Base-by-base conservation (phyloP, 495 filamentous ascomycete species). In the Apiosordaria backusii region DNA sequence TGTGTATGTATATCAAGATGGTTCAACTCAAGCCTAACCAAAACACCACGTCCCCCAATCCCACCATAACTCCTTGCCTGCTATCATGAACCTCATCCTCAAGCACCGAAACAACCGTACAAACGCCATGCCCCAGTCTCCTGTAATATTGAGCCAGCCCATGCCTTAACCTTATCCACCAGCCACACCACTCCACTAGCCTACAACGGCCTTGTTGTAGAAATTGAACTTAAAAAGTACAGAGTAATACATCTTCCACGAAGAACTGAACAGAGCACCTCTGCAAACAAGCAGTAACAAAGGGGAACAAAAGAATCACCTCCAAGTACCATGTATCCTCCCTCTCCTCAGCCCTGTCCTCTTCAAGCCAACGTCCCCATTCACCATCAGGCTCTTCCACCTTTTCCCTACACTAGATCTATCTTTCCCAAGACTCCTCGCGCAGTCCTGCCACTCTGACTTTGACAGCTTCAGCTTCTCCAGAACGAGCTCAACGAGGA, bases 361-460 rank as follows among this genome's bases (percentile, higher is more conserved):
- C 72, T 81, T 84, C 65, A 90, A 76, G 15, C 83, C 84, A 27
- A 89, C 80, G 18, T 89, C 88, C 19, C 89, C 85, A 22, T 81
- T 82, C 9, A 87, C 74, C 71, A 91, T 81, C 63, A 86, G 78
- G 60, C 85, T 83, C 76, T 87, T 87, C 89, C 89, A 93, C 72
- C 91, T 77, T 61, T 81, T 80, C 23, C 88, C 88, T n/a, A 91
- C 78, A 66, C 86, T 89, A 21, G 81, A 79, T n/a, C 86, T 77
- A 70, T 90, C 87, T 72, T 86, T 89, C 22, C 86, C 85, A 64
- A 93, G 80, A 68, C 80, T 85, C 55, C 84, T 80, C 63, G 90
- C 90, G 77, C 90, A 93, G 65, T 92, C 90, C 57, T 91, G 88
- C 91, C 89, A 92, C 64, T 93, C 89, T 62, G 81, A 84, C 74